Conservation (phyloP, 495 filamentous ascomycete genomes). For the Penicillium angulare region DNA sequence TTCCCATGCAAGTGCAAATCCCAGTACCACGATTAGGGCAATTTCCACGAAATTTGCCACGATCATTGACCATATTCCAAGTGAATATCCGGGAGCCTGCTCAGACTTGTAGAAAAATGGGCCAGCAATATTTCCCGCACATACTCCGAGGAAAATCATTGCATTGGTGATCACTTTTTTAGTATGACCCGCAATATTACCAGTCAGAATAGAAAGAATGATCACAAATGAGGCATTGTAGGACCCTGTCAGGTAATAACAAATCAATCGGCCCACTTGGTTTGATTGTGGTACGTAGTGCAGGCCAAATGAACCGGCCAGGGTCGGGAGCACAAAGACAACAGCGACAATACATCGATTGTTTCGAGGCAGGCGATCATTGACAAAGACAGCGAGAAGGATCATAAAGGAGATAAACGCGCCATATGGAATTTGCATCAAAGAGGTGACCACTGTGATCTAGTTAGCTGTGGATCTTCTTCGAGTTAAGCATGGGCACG, state of each 20-base stretch:
- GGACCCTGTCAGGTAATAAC: slow-evolving; percentile 45
- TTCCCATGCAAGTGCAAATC: slow-evolving; percentile 41
- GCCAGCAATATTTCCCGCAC: slow-evolving; percentile 47
- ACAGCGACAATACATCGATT: slow-evolving; percentile 47
- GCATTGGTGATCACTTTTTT: slow-evolving; percentile 58
- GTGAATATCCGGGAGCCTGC: slow-evolving; percentile 46
- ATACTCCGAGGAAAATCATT: slow-evolving; percentile 47
- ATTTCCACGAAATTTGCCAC: slow-evolving; percentile 50
- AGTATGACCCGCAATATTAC: slow-evolving; percentile 54
- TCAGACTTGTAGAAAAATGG: slow-evolving; percentile 56
- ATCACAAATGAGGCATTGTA: slow-evolving; percentile 61
- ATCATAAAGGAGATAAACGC: slow-evolving; percentile 51
- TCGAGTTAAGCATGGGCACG: background rate
- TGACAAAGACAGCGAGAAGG: slow-evolving; percentile 48
- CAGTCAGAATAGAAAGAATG: slow-evolving; percentile 52
- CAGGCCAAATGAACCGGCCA: slow-evolving; percentile 50
- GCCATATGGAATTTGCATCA: slow-evolving; percentile 55
- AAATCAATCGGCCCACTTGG: slow-evolving; percentile 41
- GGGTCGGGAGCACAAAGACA: slow-evolving; percentile 48
- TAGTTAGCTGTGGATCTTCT: background rate
- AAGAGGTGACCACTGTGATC: slow-evolving; percentile 23
- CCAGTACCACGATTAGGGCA: slow-evolving; percentile 35
- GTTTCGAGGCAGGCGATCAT: slow-evolving; percentile 47
- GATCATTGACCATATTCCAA: slow-evolving; percentile 53
- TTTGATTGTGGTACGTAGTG: slow-evolving; percentile 38